phyloP scores from a whole-genome alignment of 2,329 filamentous ascomycete genomes.

The Ambrosiella xylebori region DNA sequence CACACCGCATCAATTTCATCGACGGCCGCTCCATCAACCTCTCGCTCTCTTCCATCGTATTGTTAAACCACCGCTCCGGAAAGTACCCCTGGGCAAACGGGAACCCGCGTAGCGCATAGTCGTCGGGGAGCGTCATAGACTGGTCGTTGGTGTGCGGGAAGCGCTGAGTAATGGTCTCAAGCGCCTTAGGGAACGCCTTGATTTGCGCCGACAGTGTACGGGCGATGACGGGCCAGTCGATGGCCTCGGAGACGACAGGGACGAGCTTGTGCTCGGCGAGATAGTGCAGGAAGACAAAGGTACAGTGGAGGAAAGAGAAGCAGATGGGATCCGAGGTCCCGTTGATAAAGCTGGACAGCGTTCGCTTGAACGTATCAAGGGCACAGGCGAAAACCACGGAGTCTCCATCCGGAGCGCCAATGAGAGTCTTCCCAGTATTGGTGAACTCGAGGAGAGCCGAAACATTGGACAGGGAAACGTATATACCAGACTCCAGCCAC shows the following conservation, averaged over 20 bases:
- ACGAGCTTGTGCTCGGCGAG: conserved; percentile 26
- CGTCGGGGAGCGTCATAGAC: conserved; percentile 42
- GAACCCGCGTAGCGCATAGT: conserved; percentile 48
- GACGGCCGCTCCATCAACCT: conserved; percentile 36
- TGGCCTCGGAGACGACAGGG: conserved; percentile 23
- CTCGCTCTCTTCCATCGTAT: conserved; percentile 49
- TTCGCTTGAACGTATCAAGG: neutral
- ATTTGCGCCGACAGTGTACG: conserved; percentile 24
- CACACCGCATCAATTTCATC: neutral
- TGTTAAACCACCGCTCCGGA: conserved; percentile 40
- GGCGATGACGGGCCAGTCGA: conserved; percentile 37
- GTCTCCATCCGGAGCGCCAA: neutral
- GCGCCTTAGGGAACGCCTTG: neutral
- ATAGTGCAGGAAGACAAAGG: neutral
- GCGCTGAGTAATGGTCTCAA: neutral
- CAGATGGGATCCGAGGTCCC: neutral
- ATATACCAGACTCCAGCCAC: conserved; percentile 37
- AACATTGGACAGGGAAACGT: conserved; percentile 38
- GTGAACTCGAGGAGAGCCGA: conserved; percentile 33
- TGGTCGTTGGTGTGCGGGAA: conserved; percentile 2
- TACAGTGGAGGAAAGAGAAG: neutral
- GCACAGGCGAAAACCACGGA: neutral
- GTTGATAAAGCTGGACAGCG: neutral
- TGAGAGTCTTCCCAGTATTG: neutral
- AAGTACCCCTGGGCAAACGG: conserved; percentile 43